A percentile compares a stretch with the other conserved stretches of the same genome.
phyloP scores from a whole-genome alignment of 257 asterid genomes.

The Striga asiatica region DNA sequence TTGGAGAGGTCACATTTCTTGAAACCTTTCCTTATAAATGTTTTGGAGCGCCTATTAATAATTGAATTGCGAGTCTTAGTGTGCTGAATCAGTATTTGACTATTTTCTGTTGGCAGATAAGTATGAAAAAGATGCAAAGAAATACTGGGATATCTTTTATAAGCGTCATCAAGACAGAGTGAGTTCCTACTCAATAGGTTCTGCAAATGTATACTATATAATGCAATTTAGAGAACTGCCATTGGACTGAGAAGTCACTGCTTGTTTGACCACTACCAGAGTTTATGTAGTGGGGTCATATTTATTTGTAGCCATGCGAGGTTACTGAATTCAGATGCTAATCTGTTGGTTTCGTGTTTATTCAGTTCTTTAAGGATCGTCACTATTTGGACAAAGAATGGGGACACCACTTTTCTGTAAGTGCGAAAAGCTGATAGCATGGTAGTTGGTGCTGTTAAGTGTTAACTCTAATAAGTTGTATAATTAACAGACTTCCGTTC shows the following conservation, averaged over 20 bases:
- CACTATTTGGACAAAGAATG: slow-evolving; percentile 96
- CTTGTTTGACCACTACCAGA: not conserved
- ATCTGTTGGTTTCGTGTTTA: slow-evolving; percentile 6
- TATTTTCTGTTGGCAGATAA: slow-evolving; percentile 45
- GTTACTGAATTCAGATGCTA: slow-evolving; percentile 10
- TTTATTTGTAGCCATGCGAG: not conserved
- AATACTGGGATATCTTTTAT: slow-evolving; percentile 90
- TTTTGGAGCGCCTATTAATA: not conserved
- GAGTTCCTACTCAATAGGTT: slow-evolving; percentile 17
- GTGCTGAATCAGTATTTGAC: not conserved
- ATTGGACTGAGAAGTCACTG: slow-evolving; percentile 1
- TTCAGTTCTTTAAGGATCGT: slow-evolving; percentile 91
- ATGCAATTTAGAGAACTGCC: not conserved
- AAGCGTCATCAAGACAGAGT: slow-evolving; percentile 91
- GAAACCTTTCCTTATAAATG: slow-evolving; percentile 6
- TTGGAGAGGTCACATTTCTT: slow-evolving; percentile 54
- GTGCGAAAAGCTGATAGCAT: slow-evolving; percentile 16
- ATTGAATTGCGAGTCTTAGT: not conserved
- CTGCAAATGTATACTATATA: not conserved
- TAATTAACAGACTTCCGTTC: slow-evolving; percentile 4
- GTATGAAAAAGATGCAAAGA: slow-evolving; percentile 88
- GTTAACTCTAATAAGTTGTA: not conserved
- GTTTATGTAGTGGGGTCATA: not conserved
- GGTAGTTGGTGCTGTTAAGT: too few relatives aligned
- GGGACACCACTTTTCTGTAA: slow-evolving; percentile 87